These are phyloP conservation scores for Cyclotella sp. DNA, from an alignment of 108 stramenopile genomes.

Conservation along the genomic window DNA sequence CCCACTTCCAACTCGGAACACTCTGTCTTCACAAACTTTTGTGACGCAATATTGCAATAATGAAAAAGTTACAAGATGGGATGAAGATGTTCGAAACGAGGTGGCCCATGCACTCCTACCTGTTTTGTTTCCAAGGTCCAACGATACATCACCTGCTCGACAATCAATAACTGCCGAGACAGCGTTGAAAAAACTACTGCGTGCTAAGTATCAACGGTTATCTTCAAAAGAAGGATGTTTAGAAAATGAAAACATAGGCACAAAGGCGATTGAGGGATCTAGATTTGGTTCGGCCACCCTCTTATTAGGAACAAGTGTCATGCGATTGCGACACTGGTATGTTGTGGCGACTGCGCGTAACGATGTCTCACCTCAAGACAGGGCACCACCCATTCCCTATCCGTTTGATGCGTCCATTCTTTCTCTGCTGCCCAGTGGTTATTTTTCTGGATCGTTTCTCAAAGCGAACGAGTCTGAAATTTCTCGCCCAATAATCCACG, in stretches of 20 bases:
- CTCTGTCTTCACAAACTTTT: not conserved
- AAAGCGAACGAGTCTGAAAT: not conserved
- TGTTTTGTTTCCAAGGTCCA: conserved; percentile 40
- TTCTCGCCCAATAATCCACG: not conserved
- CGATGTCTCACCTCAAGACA: not conserved
- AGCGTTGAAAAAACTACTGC: not conserved
- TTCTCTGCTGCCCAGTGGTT: conserved; percentile 4
- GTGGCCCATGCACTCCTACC: conserved; percentile 36
- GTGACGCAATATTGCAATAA: not conserved
- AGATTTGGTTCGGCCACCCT: conserved; percentile 22
- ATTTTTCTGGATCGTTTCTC: not conserved
- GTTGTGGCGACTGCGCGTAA: not conserved
- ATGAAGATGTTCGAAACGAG: conserved; percentile 31
- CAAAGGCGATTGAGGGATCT: too few relatives aligned
- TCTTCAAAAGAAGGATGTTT: too few relatives aligned
- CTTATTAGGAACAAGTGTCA: conserved; percentile 52
- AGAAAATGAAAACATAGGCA: too few relatives aligned
- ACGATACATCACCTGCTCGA: not conserved
- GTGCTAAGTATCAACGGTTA: not conserved
- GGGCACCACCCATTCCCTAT: conserved; percentile 32
- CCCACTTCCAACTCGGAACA: not conserved
- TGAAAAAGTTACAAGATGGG: not conserved
- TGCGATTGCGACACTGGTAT: conserved; percentile 53
- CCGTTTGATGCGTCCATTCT: conserved; percentile 33
- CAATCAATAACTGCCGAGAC: not conserved